Evolutionary conservation across 352 stramenopile genomes (phyloP), one percentile per base, ranked within the genome.

Genomic region (Globisporangium cederbergense): DNA sequence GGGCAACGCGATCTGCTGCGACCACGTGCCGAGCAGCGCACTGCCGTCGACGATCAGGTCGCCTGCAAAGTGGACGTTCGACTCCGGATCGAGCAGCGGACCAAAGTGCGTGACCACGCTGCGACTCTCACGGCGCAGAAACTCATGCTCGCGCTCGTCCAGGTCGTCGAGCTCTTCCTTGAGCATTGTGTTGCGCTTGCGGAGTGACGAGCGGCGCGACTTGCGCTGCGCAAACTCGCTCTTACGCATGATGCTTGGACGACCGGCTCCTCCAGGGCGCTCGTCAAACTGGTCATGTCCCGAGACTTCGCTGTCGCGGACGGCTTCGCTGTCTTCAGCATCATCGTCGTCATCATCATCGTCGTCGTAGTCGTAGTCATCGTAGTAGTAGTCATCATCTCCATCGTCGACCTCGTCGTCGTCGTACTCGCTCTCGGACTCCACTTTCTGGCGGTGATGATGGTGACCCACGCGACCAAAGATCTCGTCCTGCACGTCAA

Each of bases 21-120:
- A 84, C 81, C 79, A 90, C 34, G 83, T 92, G 3, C 83, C 83
- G 0, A 94, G 70, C 11, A 94, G 47, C 14, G 76, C 72, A 60
- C 78, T 87, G 8, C 78, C 74, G 59, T 91, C 81, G 28, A 77
- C 58, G 30, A 83, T 64, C 38, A 90, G 62, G 46, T 89, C 77
- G 9, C 85, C 81, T 28, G 52, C 75, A 51, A 92, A 94, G 51
- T 81, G 69, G 3, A 74, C 68, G 42, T 78, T 83, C 51, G 83
- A 90, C 45, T 89, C 79, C 16, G 74, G 77, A 50, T 94, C 85
- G 10, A 92, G 67, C 32, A 94, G 68, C 0, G 85, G 79, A 2
- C 79, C 77, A 66, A 94, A 90, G 42, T 87, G 73, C 3, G 85
- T 76, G 40, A 81, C 74, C 22, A 90, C 62, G 20, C 68, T 83